Base-by-base conservation (phyloP, 2,329 filamentous ascomycete species). In the Aspergillus transmontanensis region DNA sequence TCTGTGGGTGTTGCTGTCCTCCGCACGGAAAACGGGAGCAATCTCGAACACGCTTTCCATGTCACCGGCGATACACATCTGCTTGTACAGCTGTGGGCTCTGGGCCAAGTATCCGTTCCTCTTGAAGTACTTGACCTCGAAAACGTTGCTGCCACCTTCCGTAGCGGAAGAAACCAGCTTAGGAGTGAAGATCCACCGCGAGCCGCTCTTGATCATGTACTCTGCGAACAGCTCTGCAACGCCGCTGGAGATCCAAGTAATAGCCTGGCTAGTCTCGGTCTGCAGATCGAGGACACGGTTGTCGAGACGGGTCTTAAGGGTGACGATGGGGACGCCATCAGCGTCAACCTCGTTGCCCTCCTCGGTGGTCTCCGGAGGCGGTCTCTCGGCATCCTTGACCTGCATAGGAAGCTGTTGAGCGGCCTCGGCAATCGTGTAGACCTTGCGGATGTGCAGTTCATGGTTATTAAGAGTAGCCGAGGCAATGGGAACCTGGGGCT, bases 231-330 rank as follows among this genome's bases (percentile, higher is more conserved):
- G 83, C 65, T 86, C 84, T 64, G 87, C 85, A 45, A 91, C 87
- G 62, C 86, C 88, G 73, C 84, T 84, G 68, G 87, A 89, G 73
- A 90, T 87, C 72, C 83, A 79, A 83, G 94, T 94, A 73, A 93
- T 93, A 63, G 94, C 93, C 77, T 96, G 92, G 80, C 95, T 96
- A 66, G 96, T 90, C 66, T 93, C 92, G 1, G 93, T 92, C 62
- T 95, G 90, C 75, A 97, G 91, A 81, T 97, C 94, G 82, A 99
- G 91, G 58, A 92, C 92, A 64, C 92, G 89, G 85, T 98, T 97
- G 83, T 96, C 91, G 57, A 97, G 86, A 70, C 94, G 89, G 1
- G 93, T 96, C 74, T 89, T 88, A 77, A 98, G 87, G 64, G 87
- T 90, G 34, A 96, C 94, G 58, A 91, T 86, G 1, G 94, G 92